Percentiles rank a stretch among this genome's conserved stretches.
Evolutionary conservation across 176 grass and related monocot genomes (phyloP).

Genomic region (Ananas comosus): DNA sequence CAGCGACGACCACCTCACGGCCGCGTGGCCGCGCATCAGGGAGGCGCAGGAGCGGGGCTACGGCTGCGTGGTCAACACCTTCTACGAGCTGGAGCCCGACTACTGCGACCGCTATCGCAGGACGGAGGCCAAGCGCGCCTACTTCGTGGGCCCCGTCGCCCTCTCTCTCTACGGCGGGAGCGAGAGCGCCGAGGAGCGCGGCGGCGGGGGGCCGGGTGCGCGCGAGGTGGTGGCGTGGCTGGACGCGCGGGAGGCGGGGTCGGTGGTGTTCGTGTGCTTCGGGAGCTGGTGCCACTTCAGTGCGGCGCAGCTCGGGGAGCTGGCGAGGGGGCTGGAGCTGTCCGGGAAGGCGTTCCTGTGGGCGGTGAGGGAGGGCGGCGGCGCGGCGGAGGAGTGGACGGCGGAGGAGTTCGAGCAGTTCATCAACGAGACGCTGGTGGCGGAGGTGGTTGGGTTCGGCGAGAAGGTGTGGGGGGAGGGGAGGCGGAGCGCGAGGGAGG

Average conservation of each 20-base stretch:
- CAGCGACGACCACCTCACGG: constrained; percentile 35
- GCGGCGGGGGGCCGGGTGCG: constrained; percentile 13
- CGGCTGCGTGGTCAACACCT: constrained; percentile 72
- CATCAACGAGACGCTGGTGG: constrained; percentile 70
- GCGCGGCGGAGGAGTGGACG: background rate
- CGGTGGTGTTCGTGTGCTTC: constrained; percentile 71
- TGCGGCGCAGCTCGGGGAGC: constrained; percentile 22
- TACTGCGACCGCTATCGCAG: constrained; percentile 61
- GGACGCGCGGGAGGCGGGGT: constrained; percentile 32
- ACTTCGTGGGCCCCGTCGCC: constrained; percentile 59
- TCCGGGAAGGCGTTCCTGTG: constrained; percentile 61
- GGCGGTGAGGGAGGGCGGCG: constrained; percentile 31
- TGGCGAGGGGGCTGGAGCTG: constrained; percentile 60
- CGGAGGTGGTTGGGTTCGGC: constrained; percentile 42
- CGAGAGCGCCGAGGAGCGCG: constrained; percentile 5
- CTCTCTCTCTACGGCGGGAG: background rate
- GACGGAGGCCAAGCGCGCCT: constrained; percentile 47
- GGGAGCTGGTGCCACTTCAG: constrained; percentile 73
- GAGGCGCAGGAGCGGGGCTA: constrained; percentile 43
- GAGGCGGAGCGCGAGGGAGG: constrained; percentile 23
- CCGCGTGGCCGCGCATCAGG: constrained; percentile 37
- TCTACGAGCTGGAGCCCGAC: constrained; percentile 36
- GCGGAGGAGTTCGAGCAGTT: constrained; percentile 73
- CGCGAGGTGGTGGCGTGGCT: constrained; percentile 29
- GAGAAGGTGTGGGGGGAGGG: constrained; percentile 47